phyloP scores from a whole-genome alignment of 768 basidiomycete genomes.

The Chalciporus pseudorubinellus region DNA sequence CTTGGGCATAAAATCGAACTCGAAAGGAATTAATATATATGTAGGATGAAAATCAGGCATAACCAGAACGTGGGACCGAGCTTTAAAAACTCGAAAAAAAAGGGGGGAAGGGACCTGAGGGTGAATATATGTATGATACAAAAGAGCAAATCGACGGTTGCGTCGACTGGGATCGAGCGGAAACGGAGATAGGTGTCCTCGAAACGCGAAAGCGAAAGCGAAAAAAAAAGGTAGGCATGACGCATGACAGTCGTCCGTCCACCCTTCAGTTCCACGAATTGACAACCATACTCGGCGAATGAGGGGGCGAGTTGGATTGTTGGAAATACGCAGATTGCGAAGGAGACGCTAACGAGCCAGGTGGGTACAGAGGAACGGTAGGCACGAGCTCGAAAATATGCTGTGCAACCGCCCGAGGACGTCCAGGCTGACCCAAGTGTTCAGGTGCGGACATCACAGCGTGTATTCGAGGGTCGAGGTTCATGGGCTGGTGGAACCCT shows the following conservation, averaged over 20 bases:
- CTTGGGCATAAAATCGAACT: not conserved
- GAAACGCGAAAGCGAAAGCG: no score
- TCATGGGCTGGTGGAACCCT: slow-evolving; percentile 41
- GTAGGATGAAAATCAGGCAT: not conserved
- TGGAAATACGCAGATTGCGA: slow-evolving; percentile 52
- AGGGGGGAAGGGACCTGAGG: no score
- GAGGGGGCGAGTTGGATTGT: slow-evolving; percentile 51
- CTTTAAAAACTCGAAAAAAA: not conserved
- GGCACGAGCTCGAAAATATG: slow-evolving; percentile 74
- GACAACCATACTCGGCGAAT: slow-evolving; percentile 45
- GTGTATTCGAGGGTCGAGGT: slow-evolving; percentile 81
- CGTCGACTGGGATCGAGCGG: not conserved
- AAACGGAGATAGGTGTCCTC: not conserved
- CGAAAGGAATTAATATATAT: not conserved
- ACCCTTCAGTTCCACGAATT: slow-evolving; percentile 23
- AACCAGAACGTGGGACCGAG: not conserved
- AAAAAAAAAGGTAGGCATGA: no score
- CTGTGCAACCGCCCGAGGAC: slow-evolving; percentile 56
- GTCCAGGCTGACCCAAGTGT: slow-evolving; percentile 34
- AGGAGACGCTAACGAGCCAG: slow-evolving; percentile 52
- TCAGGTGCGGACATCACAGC: slow-evolving; percentile 73
- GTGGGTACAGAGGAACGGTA: slow-evolving; percentile 37
- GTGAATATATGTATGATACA: not conserved
- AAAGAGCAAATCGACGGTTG: not conserved
- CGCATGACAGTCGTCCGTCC: not conserved